Conservation (phyloP, 768 basidiomycete genomes). For the Boletus tomentosulus region DNA sequence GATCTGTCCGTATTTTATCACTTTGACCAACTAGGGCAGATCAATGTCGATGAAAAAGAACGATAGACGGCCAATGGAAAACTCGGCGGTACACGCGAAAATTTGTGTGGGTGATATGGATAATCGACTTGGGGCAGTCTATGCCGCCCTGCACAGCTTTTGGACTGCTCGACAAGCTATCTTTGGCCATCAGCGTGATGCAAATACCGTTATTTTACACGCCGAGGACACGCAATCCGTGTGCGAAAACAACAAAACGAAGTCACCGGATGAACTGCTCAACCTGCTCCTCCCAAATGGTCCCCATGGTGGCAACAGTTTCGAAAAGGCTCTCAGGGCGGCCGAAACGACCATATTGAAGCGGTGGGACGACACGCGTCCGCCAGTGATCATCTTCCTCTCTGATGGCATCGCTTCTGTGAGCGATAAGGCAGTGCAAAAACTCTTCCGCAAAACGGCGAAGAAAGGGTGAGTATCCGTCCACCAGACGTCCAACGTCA, state of each 20-base stretch:
- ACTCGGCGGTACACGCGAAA: constrained; percentile 31
- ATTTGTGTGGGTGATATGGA: constrained; percentile 31
- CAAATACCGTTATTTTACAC: constrained; percentile 54
- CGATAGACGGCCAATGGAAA: constrained; percentile 39
- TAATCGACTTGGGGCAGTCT: constrained; percentile 57
- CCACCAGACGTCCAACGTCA: not conserved
- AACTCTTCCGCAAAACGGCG: constrained; percentile 35
- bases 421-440: constrained; percentile 30
- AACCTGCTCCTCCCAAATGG: constrained; percentile 31
- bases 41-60: constrained; percentile 45
- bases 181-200: constrained; percentile 37
- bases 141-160: constrained; percentile 48
- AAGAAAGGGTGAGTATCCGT: constrained; percentile 36
- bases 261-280: constrained; percentile 44
- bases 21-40: constrained; percentile 22
- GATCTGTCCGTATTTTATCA: not conserved
- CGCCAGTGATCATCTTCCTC: constrained; percentile 52
- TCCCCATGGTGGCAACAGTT: constrained; percentile 42
- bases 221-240: constrained; percentile 19
- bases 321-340: constrained; percentile 35
- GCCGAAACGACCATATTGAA: constrained; percentile 37
- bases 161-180: constrained; percentile 48
- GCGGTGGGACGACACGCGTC: constrained; percentile 43
- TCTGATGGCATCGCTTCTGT: constrained; percentile 50
- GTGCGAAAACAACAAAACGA: constrained; percentile 41